Base-by-base conservation (phyloP, 805 yeast species). In the Saccharomycopsis sp. region DNA sequence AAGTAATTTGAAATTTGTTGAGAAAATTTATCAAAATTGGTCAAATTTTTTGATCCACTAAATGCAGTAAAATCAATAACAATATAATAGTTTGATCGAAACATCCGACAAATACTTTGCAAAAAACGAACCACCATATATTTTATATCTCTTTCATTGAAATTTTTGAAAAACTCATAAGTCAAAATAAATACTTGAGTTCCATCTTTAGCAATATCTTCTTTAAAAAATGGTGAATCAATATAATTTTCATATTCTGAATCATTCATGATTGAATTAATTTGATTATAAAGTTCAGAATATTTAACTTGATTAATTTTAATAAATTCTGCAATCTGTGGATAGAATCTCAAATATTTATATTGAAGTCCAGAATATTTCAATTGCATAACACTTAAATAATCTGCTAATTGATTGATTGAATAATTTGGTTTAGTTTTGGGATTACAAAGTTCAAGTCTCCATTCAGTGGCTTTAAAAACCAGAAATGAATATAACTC, bases 151-250 rank as follows among this genome's bases (percentile, higher is more conserved):
- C 14, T 10, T 14, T 10, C 26, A 8, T 23, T 6, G 10, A 81
- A 68, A 4, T 77, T 50, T 44, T 76, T 68, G 57, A 85, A 19
- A 73, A 60, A 20, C 76, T 58, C 51, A 29, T 54, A 48, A 25
- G 72, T 70, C 21, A 79, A 50, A 3, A 79, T 74, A 21, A 82
- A 61, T 17, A 77, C 67, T 1, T 89, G 94, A 0, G 73, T 58
- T 12, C 94, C 94, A 52, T 83, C 92, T 28, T 70, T 64, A 28
- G 79, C 73, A n/a, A 79, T 72, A 1, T 82, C 74, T 47, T 75
- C 85, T 37, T 72, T 75, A 9, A 82, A 66, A 27, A 78, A 61
- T 0, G 66, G 61, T 12, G 58, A 50, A n/a, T 71, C 72, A 19
- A 62, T 51, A 4, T 66, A 55, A 14, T 34, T 25, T 21, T 41